These are phyloP conservation scores for Thermothielavioides terrestris DNA, from an alignment of 495 filamentous ascomycete genomes.

Conservation along the genomic window DNA sequence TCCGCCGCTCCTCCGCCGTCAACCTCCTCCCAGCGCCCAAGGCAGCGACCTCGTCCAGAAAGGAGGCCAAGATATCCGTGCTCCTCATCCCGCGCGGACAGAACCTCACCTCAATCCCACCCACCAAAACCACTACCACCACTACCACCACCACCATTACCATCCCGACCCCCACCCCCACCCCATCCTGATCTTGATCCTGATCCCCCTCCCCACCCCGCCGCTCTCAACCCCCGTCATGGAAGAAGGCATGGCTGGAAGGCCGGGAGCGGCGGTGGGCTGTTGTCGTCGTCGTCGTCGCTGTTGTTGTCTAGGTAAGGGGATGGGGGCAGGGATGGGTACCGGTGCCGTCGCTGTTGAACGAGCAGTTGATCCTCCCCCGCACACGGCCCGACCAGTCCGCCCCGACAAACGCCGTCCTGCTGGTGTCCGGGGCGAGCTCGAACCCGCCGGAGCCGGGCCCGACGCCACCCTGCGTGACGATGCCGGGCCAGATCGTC, in stretches of 20 bases:
- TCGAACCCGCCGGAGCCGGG: conserved; percentile 56
- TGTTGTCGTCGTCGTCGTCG: no score
- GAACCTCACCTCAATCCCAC: conserved; percentile 68
- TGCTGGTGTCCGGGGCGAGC: conserved; percentile 43
- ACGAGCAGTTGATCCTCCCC: conserved; percentile 75
- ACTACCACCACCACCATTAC: background rate
- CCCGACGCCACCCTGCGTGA: conserved; percentile 55
- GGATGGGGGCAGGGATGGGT: background rate
- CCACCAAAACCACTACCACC: conserved; percentile 29
- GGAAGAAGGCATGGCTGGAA: conserved; percentile 67
- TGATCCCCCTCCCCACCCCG: background rate
- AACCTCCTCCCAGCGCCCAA: conserved; percentile 22
- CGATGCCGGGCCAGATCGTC: conserved; percentile 63
- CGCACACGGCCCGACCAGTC: conserved; percentile 75
- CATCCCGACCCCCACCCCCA: background rate
- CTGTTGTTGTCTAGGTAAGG: conserved; percentile 39
- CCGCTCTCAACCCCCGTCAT: conserved; percentile 40
- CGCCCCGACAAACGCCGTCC: conserved; percentile 47
- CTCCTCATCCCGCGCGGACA: conserved; percentile 57
- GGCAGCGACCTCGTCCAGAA: conserved; percentile 33
- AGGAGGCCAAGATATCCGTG: conserved; percentile 54
- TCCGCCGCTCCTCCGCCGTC: background rate
- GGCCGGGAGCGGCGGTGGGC: conserved; percentile 51
- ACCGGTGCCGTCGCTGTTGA: conserved; percentile 49
- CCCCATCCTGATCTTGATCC: background rate